Evolutionary conservation across 2,329 filamentous ascomycete species (phyloP).

Genomic region (Cyanodermella asteris): DNA sequence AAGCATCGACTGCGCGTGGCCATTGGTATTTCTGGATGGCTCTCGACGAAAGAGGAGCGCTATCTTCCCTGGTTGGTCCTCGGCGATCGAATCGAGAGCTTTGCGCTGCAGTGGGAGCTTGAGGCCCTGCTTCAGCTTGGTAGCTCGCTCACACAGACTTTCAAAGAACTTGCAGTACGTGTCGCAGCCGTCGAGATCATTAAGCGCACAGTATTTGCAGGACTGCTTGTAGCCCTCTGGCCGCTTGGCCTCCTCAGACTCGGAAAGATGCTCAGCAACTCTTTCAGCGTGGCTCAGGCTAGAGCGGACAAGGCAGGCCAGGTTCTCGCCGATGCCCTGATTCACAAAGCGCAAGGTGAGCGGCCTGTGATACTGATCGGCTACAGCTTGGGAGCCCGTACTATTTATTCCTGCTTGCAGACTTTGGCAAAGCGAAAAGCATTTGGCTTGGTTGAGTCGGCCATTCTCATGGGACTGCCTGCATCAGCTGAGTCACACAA

Average conservation of each 20-base stretch:
- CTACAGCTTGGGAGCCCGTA: slow-evolving; percentile 48
- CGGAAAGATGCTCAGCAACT: slow-evolving; percentile 46
- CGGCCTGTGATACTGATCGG: slow-evolving; percentile 50
- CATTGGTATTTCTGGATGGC: slow-evolving; percentile 56
- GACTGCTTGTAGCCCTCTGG: slow-evolving; percentile 40
- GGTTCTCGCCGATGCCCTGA: slow-evolving; percentile 50
- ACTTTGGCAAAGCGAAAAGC: slow-evolving; percentile 48
- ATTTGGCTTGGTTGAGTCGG: slow-evolving; percentile 56
- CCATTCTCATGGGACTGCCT: slow-evolving; percentile 53
- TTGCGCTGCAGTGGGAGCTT: slow-evolving; percentile 54
- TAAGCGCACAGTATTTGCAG: slow-evolving; percentile 42
- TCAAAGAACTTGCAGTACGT: slow-evolving; percentile 50
- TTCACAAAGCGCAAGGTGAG: slow-evolving; percentile 53
- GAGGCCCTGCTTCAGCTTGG: slow-evolving; percentile 50
- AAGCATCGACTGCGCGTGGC: slow-evolving; percentile 42
- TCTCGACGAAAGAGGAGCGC: slow-evolving; percentile 41
- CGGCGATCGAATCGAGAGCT: slow-evolving; percentile 44
- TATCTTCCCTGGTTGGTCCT: slow-evolving; percentile 48
- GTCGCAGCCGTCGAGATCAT: slow-evolving; percentile 47
- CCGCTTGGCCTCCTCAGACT: slow-evolving; percentile 38
- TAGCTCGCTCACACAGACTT: slow-evolving; percentile 44
- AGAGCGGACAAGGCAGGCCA: slow-evolving; percentile 50
- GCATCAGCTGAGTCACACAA: slow-evolving; percentile 42
- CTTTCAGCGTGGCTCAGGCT: slow-evolving; percentile 46
- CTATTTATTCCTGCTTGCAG: slow-evolving; percentile 54